Evolutionary conservation across 768 basidiomycete genomes (phyloP), one percentile per base, ranked within the genome.

Genomic region (Dentipellis sp.): DNA sequence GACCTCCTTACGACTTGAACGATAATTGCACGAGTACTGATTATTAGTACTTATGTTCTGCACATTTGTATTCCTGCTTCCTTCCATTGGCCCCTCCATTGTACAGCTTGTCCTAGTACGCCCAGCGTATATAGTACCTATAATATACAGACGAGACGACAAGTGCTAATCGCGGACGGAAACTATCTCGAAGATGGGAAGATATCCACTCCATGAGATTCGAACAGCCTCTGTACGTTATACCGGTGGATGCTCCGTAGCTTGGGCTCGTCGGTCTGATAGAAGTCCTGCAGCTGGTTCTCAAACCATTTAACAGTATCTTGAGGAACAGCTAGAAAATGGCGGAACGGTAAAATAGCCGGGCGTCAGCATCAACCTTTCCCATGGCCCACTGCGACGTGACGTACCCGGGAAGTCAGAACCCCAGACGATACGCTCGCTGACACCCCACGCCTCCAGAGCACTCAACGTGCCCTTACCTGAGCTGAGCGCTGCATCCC

Each of bases 401-500:
- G 47, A 29, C 54, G 61, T 65, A 86, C 88, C 88, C 54, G 88
- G 88, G 63, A 86, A 86, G 67, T 91, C 88, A 14, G 83, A 84
- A 40, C 88, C 88, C 66, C 85, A 88, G 22, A 89, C 69, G 53
- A 90, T 67, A 37, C 68, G 80, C 47, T 80, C 77, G 1, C 68
- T 64, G 19, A 70, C 64, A 2, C 81, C 75, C 63, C 85, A 81
- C 17, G 66, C 64, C 49, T 82, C 72, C 63, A 84, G 71, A 4
- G 78, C 74, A 17, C 72, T 65, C 17, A 87, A 69, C 51, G 74
- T 83, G 21, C 76, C 67, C 45, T 75, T 75, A 64, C 79, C 76
- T 2, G 82, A 77, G 63, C 79, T 79, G 60, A 91, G 68, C 17
- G 88, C 88, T 1, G 81, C 84, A 57, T 91, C 88, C 63, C 78